A percentile compares a stretch with the other conserved stretches of the same genome.
phyloP scores from a whole-genome alignment of 305 asterid species.

The Fraxinus floribunda region DNA sequence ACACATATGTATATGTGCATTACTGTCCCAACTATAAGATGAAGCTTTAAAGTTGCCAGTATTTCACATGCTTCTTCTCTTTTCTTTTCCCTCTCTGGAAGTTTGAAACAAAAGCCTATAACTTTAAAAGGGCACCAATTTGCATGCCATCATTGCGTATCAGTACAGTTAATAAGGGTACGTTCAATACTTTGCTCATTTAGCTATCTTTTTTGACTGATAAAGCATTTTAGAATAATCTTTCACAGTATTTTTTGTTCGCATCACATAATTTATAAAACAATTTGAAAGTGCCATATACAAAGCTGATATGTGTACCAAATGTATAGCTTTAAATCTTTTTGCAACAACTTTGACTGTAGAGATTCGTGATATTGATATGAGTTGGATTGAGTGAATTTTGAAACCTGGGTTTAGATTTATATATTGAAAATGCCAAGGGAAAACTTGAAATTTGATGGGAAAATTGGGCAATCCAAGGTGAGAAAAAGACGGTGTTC shows the following conservation, averaged over 20 bases:
- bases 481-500: slow-evolving; percentile 85
- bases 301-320: slow-evolving; percentile 13
- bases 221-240: slow-evolving; percentile 39
- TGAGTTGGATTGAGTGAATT: neutral
- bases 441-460: slow-evolving; percentile 50
- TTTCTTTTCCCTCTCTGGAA: slow-evolving; percentile 58
- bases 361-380: slow-evolving; percentile 34
- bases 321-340: slow-evolving; percentile 43
- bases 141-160: slow-evolving; percentile 65
- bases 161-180: slow-evolving; percentile 41
- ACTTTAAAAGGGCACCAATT: slow-evolving; percentile 45
- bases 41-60: slow-evolving; percentile 43
- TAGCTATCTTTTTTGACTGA: slow-evolving; percentile 48
- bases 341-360: slow-evolving; percentile 32
- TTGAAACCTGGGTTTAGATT: slow-evolving; percentile 7
- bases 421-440: slow-evolving; percentile 45
- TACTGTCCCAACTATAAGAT: slow-evolving; percentile 36
- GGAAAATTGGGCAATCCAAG: slow-evolving; percentile 53
- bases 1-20: slow-evolving; percentile 9
- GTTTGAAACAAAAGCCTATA: slow-evolving; percentile 50
- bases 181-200: slow-evolving; percentile 38
- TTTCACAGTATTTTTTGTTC: slow-evolving; percentile 30
- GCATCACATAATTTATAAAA: slow-evolving; percentile 3
- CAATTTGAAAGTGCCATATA: slow-evolving; percentile 28
- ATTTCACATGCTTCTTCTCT: slow-evolving; percentile 41